Evolutionary conservation across 2,329 filamentous ascomycete species (phyloP).

Genomic region (Colletotrichum phormii): DNA sequence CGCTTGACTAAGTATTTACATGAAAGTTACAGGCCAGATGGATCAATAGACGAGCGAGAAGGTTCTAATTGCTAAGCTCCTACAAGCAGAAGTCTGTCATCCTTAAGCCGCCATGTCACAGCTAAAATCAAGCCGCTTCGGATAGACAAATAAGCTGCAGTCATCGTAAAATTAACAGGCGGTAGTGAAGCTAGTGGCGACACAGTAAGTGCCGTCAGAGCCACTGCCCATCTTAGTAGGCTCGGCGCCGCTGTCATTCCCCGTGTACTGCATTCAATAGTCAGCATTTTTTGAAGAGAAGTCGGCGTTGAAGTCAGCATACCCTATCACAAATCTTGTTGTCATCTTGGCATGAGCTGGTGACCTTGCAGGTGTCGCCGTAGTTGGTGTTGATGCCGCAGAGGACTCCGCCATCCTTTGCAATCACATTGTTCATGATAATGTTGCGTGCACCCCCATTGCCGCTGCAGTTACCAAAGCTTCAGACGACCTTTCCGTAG

Average conservation of each 20-base stretch:
- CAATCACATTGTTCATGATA: conserved; percentile 56
- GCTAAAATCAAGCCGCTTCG: background rate
- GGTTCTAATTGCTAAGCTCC: no score
- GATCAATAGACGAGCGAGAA: background rate
- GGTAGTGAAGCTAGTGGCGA: conserved; percentile 35
- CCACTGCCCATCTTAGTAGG: conserved; percentile 51
- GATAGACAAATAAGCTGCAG: background rate
- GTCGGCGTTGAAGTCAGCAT: background rate
- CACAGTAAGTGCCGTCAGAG: conserved; percentile 49
- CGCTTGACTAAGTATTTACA: no score
- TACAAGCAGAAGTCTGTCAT: background rate
- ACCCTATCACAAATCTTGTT: conserved; percentile 45
- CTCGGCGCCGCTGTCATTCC: conserved; percentile 50
- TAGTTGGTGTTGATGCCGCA: conserved; percentile 65
- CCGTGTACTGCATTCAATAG: conserved; percentile 43
- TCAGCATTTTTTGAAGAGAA: background rate
- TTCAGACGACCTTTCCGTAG: conserved; percentile 63
- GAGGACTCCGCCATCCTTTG: conserved; percentile 53
- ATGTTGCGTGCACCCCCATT: conserved; percentile 55
- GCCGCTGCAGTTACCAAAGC: conserved; percentile 61
- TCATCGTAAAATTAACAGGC: conserved; percentile 24
- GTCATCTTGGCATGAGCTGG: conserved; percentile 49
- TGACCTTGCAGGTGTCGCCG: conserved; percentile 57
- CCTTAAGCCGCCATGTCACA: background rate
- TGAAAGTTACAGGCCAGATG: background rate